phyloP scores from a whole-genome alignment of 352 stramenopile species.

The Globisporangium carolinianum region DNA sequence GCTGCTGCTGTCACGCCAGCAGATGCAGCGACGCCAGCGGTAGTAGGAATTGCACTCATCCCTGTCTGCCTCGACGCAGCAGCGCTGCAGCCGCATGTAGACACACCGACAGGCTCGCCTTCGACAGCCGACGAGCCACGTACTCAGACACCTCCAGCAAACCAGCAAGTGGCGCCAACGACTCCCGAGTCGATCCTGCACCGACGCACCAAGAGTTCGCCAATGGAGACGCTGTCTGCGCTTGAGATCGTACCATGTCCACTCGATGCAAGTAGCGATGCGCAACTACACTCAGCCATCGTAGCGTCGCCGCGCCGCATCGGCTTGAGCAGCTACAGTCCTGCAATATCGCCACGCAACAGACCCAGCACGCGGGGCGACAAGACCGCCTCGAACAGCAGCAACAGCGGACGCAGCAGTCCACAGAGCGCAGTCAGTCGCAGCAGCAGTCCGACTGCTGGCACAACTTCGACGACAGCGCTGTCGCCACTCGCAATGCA shows the following conservation, averaged over 20 bases:
- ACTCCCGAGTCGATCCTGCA: not conserved
- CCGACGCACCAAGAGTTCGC: slow-evolving; percentile 8
- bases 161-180: too few relatives aligned
- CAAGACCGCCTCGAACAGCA: slow-evolving; percentile 1
- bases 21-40: too few relatives aligned
- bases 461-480: not conserved
- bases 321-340: too few relatives aligned
- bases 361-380: not conserved
- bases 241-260: slow-evolving; percentile 1
- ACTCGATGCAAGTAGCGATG: not conserved
- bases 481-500: slow-evolving; percentile 26
- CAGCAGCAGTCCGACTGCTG: not conserved
- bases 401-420: not conserved
- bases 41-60: too few relatives aligned
- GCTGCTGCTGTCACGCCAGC: too few relatives aligned
- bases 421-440: not conserved
- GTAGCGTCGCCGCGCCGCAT: too few relatives aligned
- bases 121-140: too few relatives aligned
- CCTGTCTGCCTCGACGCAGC: too few relatives aligned
- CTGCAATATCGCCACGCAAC: not conserved
- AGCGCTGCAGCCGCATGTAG: too few relatives aligned
- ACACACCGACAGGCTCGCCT: too few relatives aligned
- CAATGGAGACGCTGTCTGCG: not conserved
- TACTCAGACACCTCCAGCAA: too few relatives aligned
- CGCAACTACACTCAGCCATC: too few relatives aligned